Evolutionary conservation across 257 asterid species (phyloP).

Genomic region (Datura wrightii): DNA sequence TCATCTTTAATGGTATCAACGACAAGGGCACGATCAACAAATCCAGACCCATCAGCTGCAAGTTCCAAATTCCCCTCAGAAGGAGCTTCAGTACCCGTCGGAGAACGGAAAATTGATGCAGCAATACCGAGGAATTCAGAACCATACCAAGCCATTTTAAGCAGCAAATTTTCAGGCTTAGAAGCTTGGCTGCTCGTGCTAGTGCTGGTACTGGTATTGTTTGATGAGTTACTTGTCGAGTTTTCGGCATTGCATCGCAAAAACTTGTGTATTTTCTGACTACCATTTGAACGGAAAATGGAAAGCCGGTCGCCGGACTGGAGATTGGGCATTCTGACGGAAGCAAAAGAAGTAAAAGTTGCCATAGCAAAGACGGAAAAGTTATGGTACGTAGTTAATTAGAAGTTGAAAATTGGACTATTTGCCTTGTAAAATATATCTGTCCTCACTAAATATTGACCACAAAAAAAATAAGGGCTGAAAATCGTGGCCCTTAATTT

Average conservation of each 20-base stretch:
- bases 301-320: slow-evolving; percentile 29
- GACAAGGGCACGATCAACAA: slow-evolving; percentile 58
- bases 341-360: slow-evolving; percentile 42
- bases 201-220: slow-evolving; percentile 15
- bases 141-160: slow-evolving; percentile 85
- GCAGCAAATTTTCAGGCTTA: slow-evolving; percentile 67
- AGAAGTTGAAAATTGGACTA: not conserved
- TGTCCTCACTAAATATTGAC: slow-evolving; percentile 30
- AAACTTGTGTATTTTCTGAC: slow-evolving; percentile 29
- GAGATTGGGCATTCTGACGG: slow-evolving; percentile 37
- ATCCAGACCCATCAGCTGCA: slow-evolving; percentile 58
- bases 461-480: slow-evolving; percentile 8
- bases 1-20: slow-evolving; percentile 74
- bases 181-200: slow-evolving; percentile 31
- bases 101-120: slow-evolving; percentile 77
- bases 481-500: too few relatives aligned
- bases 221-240: slow-evolving; percentile 38
- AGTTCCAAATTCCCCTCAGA: slow-evolving; percentile 47
- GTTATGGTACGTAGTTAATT: not conserved
- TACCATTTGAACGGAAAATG: slow-evolving; percentile 29
- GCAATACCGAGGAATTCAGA: slow-evolving; percentile 90
- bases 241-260: slow-evolving; percentile 51
- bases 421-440: slow-evolving; percentile 29
- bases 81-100: slow-evolving; percentile 40
- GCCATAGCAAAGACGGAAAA: slow-evolving; percentile 50